Conservation (phyloP, 495 filamentous ascomycete species). For the Daldinia caldariorum region DNA sequence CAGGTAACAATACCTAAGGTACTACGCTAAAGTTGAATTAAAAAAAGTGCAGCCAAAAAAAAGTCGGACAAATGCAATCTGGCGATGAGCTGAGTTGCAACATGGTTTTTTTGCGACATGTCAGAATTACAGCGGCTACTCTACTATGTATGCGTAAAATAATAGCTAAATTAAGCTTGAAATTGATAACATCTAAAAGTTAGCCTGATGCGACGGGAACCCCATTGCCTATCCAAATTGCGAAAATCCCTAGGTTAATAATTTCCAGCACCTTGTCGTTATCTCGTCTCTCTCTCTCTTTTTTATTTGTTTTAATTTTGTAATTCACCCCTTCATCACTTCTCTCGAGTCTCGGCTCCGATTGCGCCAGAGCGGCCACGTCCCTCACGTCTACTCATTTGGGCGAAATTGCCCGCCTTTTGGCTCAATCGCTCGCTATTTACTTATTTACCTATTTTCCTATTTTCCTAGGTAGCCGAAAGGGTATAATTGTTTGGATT, state of each 20-base stretch:
- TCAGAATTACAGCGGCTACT: constrained; percentile 31
- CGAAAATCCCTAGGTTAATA: background rate
- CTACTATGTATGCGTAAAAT: constrained; percentile 24
- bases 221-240: background rate
- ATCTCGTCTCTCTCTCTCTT: constrained; percentile 9
- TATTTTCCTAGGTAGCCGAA: background rate
- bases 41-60: constrained; percentile 34
- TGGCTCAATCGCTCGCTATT: constrained; percentile 27
- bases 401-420: constrained; percentile 28
- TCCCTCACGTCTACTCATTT: constrained; percentile 24
- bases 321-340: background rate
- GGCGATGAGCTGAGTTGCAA: constrained; percentile 25
- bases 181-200: constrained; percentile 9
- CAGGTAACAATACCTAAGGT: background rate
- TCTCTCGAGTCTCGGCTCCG: background rate
- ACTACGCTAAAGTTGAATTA: constrained; percentile 20
- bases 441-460: background rate
- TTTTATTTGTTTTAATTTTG: background rate
- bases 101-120: constrained; percentile 41
- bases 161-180: constrained; percentile 17
- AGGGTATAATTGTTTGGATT: constrained; percentile 9
- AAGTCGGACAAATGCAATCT: constrained; percentile 27
- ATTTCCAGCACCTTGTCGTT: constrained; percentile 13
- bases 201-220: constrained; percentile 32
- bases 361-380: constrained; percentile 36